Conservation (phyloP, 2,329 filamentous ascomycete genomes). For the Trichoderma breve region DNA sequence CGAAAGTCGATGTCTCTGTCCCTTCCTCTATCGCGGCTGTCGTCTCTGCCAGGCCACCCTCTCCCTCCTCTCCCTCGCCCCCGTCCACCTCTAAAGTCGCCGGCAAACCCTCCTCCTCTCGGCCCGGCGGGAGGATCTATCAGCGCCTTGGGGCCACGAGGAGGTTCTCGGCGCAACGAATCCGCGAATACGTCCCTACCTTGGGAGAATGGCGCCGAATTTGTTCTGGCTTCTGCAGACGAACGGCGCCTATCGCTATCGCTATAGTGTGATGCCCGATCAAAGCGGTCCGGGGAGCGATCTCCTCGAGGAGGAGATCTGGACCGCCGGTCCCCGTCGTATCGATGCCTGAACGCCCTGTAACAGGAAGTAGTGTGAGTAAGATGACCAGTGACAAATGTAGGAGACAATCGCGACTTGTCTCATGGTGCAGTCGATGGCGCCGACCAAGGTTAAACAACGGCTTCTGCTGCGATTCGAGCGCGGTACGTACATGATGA, state of each 20-base stretch:
- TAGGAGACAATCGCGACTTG: background rate
- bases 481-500: conserved; percentile 26
- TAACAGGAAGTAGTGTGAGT: conserved; percentile 1
- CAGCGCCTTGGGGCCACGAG: conserved; percentile 77
- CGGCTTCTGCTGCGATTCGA: background rate
- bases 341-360: conserved; percentile 58
- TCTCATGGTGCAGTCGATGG: background rate
- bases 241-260: conserved; percentile 69
- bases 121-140: conserved; percentile 68
- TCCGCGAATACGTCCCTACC: conserved; percentile 59
- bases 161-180: conserved; percentile 63
- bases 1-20: conserved; percentile 61
- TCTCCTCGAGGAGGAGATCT: conserved; percentile 58
- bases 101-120: conserved; percentile 63
- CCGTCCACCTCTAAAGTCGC: conserved; percentile 58
- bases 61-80: conserved; percentile 57
- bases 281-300: conserved; percentile 66
- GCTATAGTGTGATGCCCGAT: conserved; percentile 53
- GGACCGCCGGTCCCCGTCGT: conserved; percentile 62
- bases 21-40: conserved; percentile 59
- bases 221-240: conserved; percentile 56
- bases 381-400: background rate
- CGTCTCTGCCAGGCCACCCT: conserved; percentile 57
- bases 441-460: background rate
- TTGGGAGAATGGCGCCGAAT: conserved; percentile 58